Conservation (phyloP, 2,329 filamentous ascomycete genomes). For the Diaporthe ilicicola region DNA sequence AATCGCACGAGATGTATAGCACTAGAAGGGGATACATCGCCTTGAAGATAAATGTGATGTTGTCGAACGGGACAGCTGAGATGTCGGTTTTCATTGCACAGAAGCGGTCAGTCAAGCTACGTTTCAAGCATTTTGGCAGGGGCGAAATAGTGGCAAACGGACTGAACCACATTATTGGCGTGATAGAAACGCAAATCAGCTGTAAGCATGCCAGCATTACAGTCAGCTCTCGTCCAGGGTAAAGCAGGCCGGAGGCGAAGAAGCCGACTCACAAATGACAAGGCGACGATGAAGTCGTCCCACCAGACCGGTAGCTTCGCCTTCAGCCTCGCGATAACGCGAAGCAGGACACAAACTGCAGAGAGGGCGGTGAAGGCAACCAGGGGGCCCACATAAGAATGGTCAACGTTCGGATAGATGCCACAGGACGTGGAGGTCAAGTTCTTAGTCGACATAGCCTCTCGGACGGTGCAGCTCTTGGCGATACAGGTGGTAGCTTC, state of each 20-base stretch:
- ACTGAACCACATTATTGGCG: background rate
- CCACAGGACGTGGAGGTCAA: background rate
- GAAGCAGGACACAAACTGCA: background rate
- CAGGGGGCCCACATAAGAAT: background rate
- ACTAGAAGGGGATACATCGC: background rate
- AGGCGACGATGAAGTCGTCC: background rate
- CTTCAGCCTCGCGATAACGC: conserved; percentile 5
- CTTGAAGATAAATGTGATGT: conserved; percentile 15
- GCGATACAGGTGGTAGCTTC: background rate
- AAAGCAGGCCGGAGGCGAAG: too few species aligned
- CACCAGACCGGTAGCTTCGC: conserved; percentile 2
- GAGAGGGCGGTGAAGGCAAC: background rate
- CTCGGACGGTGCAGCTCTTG: background rate
- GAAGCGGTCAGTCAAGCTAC: background rate
- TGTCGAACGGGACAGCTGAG: background rate
- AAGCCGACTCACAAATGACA: background rate
- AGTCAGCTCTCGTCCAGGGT: background rate
- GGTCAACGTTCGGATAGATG: background rate
- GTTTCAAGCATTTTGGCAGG: background rate
- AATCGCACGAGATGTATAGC: background rate
- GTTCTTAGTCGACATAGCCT: conserved; percentile 1
- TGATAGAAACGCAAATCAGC: conserved; percentile 1
- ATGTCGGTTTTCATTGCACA: background rate
- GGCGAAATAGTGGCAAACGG: background rate
- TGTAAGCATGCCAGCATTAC: background rate